Evolutionary conservation across 2,329 filamentous ascomycete species (phyloP).

Genomic region (Venturia effusa): DNA sequence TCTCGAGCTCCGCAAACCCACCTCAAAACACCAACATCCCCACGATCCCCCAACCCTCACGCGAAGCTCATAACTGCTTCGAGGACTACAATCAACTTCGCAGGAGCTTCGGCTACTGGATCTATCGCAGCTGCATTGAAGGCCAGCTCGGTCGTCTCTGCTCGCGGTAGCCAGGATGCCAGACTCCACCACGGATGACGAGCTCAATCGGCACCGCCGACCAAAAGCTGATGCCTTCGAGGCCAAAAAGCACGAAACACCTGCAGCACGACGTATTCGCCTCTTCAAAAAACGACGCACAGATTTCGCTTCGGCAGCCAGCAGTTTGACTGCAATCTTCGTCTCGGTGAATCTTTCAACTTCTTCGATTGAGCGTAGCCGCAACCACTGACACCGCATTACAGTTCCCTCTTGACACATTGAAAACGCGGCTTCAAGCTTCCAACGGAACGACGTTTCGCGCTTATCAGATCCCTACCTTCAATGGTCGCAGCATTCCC

Average conservation of each 20-base stretch:
- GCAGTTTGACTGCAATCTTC: not conserved
- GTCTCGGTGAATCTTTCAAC: not conserved
- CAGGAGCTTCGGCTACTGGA: conserved; percentile 6
- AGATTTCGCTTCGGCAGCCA: conserved; percentile 63
- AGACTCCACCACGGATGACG: conserved; percentile 18
- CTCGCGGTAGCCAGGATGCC: conserved; percentile 34
- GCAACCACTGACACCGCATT: conserved; percentile 50
- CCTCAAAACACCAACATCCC: not conserved
- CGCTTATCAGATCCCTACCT: not conserved
- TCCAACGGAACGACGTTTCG: conserved; percentile 18
- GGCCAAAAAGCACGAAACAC: not conserved
- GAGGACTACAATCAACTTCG: not conserved
- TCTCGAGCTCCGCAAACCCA: not conserved
- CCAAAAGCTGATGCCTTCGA: conserved; percentile 22
- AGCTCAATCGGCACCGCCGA: conserved; percentile 19
- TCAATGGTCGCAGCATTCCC: conserved; percentile 42
- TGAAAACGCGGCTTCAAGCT: not conserved
- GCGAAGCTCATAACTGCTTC: not conserved
- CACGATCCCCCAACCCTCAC: not conserved
- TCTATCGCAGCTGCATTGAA: conserved; percentile 48
- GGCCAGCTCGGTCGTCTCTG: conserved; percentile 42
- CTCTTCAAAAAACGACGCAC: conserved; percentile 70
- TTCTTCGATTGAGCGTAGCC: conserved; percentile 45
- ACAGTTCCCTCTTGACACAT: conserved; percentile 14
- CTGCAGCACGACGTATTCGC: not conserved